Conservation (phyloP, 169 alveolate genomes). For the Plasmodium gallinaceum region DNA sequence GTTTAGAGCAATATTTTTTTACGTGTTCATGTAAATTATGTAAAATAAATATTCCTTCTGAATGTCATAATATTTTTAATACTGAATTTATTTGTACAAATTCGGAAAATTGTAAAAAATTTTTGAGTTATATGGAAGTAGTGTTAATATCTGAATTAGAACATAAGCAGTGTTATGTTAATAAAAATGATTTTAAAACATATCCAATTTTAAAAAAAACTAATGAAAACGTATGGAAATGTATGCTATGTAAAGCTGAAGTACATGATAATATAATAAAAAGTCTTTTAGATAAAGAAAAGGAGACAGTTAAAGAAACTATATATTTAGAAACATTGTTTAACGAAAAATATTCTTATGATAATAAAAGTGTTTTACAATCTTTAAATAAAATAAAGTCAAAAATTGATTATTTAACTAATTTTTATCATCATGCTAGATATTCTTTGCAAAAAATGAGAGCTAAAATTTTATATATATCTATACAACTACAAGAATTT, state of each 20-base stretch:
- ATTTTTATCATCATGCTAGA: constrained; percentile 65
- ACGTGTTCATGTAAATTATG: constrained; percentile 69
- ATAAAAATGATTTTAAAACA: constrained; percentile 47
- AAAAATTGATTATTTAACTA: constrained; percentile 53
- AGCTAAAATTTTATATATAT: constrained; percentile 62
- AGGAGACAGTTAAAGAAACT: constrained; percentile 53
- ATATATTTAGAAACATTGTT: constrained; percentile 40
- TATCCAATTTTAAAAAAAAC: constrained; percentile 59
- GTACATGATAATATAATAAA: constrained; percentile 50
- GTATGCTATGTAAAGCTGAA: constrained; percentile 57
- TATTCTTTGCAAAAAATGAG: constrained; percentile 72
- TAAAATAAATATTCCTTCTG: constrained; percentile 50
- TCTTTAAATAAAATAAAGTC: constrained; percentile 65
- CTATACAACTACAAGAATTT: constrained; percentile 70
- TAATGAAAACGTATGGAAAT: constrained; percentile 50
- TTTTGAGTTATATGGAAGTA: constrained; percentile 45
- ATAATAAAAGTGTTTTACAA: constrained; percentile 58
- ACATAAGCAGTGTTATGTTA: constrained; percentile 28
- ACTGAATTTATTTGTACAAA: constrained; percentile 50
- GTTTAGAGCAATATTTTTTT: constrained; percentile 68
- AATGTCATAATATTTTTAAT: constrained; percentile 60
- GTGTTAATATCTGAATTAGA: constrained; percentile 61
- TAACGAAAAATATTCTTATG: constrained; percentile 60
- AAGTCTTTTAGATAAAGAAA: constrained; percentile 48
- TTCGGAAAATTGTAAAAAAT: constrained; percentile 71